phyloP scores from a whole-genome alignment of 139 green algal genomes.

The Dunaliella primolecta region DNA sequence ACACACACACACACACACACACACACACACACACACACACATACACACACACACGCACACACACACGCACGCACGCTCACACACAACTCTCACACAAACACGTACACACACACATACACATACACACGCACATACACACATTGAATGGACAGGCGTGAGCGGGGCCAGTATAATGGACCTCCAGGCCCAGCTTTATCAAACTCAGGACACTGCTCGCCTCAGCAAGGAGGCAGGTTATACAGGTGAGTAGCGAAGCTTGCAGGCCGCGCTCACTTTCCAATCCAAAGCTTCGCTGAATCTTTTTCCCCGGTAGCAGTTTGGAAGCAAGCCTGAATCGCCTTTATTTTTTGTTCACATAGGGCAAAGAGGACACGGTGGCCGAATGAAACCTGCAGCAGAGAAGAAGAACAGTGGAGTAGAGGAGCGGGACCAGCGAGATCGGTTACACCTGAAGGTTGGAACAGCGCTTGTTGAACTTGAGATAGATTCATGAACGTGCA shows the following conservation, averaged over 20 bases:
- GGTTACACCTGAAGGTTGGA: slow-evolving; percentile 57
- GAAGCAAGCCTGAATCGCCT: too few relatives aligned
- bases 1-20: neutral
- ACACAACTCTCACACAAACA: neutral
- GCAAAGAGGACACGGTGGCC: neutral
- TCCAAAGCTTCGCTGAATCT: too few relatives aligned
- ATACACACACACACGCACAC: neutral
- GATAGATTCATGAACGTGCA: too few relatives aligned
- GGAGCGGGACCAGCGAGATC: slow-evolving; percentile 55
- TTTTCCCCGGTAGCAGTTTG: too few relatives aligned
- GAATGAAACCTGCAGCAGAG: neutral
- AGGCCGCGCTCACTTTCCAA: too few relatives aligned
- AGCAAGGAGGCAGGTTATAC: slow-evolving; percentile 35
- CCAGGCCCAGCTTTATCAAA: slow-evolving; percentile 68
- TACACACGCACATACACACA: neutral
- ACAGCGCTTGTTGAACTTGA: too few relatives aligned
- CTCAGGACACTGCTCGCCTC: slow-evolving; percentile 56
- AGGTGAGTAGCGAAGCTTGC: too few relatives aligned
- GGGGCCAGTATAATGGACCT: slow-evolving; percentile 64
- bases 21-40: neutral
- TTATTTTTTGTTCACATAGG: too few relatives aligned
- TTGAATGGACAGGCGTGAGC: slow-evolving; percentile 49
- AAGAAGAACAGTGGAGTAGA: slow-evolving; percentile 67
- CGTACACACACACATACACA: neutral
- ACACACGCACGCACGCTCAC: slow-evolving; percentile 12